phyloP scores from a whole-genome alignment of 164 flowering plant species.

The Vitis vinifera region DNA sequence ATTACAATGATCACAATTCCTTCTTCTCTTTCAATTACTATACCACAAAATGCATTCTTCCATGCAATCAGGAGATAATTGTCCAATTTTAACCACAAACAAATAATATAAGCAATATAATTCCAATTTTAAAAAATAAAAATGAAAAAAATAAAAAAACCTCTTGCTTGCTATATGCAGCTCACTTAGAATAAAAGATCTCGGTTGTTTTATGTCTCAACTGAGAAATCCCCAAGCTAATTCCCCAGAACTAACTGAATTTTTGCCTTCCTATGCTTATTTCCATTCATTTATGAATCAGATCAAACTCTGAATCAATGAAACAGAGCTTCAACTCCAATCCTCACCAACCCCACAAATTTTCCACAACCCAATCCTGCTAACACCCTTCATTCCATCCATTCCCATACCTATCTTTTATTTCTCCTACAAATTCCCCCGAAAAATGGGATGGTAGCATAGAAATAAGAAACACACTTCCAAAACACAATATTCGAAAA shows the following conservation, averaged over 20 bases:
- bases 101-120: neutral
- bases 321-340: no score
- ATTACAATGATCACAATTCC: neutral
- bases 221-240: neutral
- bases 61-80: neutral
- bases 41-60: neutral
- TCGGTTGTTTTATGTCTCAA: neutral
- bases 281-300: neutral
- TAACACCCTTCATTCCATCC: neutral
- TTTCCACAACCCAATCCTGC: neutral
- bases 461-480: constrained; percentile 7
- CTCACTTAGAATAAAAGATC: neutral
- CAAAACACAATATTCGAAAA: neutral
- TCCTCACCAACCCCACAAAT: neutral
- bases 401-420: neutral
- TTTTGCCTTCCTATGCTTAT: neutral
- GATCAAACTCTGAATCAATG: neutral
- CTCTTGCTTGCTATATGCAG: neutral
- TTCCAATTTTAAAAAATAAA: neutral
- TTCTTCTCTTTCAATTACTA: neutral
- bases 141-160: neutral
- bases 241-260: neutral
- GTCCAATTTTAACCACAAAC: neutral
- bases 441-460: no score
- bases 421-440: no score